Evolutionary conservation across 2,329 filamentous ascomycete species (phyloP).

Genomic region (Podosphaera aphanis): DNA sequence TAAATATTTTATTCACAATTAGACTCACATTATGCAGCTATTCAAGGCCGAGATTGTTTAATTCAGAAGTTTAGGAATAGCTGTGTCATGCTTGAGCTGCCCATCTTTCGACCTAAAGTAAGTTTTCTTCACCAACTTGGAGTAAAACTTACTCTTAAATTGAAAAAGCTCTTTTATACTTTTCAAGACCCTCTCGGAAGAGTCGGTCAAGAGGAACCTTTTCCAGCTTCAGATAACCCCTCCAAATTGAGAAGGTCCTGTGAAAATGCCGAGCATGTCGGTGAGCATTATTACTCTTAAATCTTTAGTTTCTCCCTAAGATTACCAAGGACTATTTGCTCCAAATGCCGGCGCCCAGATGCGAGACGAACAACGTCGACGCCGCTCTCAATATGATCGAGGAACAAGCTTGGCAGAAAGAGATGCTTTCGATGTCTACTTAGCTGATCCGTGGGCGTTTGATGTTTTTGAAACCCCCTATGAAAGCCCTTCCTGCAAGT

Average conservation of each 20-base stretch:
- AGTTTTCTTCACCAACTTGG: not conserved
- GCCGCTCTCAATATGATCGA: conserved; percentile 55
- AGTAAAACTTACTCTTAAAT: conserved; percentile 16
- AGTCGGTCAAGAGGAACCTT: conserved; percentile 48
- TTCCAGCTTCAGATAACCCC: conserved; percentile 60
- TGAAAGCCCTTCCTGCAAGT: not conserved
- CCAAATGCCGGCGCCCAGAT: conserved; percentile 53
- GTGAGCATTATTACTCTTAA: conserved; percentile 24
- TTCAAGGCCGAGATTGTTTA: conserved; percentile 77
- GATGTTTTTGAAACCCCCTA: not conserved
- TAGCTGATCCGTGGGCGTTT: not conserved
- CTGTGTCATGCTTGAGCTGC: conserved; percentile 73
- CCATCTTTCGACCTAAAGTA: conserved; percentile 67
- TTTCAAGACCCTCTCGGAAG: conserved; percentile 29
- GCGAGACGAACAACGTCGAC: conserved; percentile 49
- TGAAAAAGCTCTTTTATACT: conserved; percentile 28
- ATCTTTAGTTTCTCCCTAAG: not conserved
- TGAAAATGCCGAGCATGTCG: conserved; percentile 67
- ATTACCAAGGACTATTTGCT: conserved; percentile 46
- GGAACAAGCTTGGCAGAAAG: conserved; percentile 45
- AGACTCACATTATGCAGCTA: conserved; percentile 29
- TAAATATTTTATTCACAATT: not conserved
- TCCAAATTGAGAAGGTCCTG: conserved; percentile 73
- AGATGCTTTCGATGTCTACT: conserved; percentile 9
- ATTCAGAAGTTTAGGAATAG: conserved; percentile 94